phyloP scores from a whole-genome alignment of 495 filamentous ascomycete genomes.

The Aspergillus incahuasiensis region DNA sequence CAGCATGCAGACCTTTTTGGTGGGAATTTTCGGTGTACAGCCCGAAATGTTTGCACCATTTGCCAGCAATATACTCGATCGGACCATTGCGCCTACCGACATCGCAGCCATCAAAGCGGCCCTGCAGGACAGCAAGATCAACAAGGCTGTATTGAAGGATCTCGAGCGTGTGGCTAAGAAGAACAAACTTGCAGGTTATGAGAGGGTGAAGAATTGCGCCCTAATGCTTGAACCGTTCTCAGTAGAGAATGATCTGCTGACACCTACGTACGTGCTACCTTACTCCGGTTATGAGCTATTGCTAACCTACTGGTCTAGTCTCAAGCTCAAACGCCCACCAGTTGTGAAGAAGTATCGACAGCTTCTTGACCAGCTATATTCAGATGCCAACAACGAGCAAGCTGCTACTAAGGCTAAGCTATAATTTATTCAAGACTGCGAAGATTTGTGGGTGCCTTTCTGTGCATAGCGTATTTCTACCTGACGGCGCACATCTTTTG shows the following conservation, averaged over 20 bases:
- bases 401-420: constrained; percentile 52
- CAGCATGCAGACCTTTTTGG: constrained; percentile 73
- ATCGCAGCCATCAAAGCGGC: constrained; percentile 60
- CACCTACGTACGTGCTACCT: constrained; percentile 80
- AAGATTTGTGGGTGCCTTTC: background rate
- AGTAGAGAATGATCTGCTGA: constrained; percentile 90
- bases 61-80: constrained; percentile 68
- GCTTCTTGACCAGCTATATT: constrained; percentile 77
- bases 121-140: constrained; percentile 61
- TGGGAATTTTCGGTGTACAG: constrained; percentile 83
- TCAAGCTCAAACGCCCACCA: constrained; percentile 93
- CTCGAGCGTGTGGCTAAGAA: constrained; percentile 76
- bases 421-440: constrained; percentile 15
- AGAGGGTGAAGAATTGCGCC: constrained; percentile 70
- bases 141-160: constrained; percentile 69
- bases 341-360: constrained; percentile 70
- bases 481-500: background rate
- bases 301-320: constrained; percentile 49
- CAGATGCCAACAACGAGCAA: constrained; percentile 55
- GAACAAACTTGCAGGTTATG: constrained; percentile 85
- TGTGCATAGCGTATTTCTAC: constrained; percentile 11
- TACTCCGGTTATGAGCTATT: background rate
- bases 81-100: constrained; percentile 58
- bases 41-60: constrained; percentile 75
- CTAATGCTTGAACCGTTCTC: constrained; percentile 86